Conservation (phyloP, 768 basidiomycete genomes). For the Boletus edulis region DNA sequence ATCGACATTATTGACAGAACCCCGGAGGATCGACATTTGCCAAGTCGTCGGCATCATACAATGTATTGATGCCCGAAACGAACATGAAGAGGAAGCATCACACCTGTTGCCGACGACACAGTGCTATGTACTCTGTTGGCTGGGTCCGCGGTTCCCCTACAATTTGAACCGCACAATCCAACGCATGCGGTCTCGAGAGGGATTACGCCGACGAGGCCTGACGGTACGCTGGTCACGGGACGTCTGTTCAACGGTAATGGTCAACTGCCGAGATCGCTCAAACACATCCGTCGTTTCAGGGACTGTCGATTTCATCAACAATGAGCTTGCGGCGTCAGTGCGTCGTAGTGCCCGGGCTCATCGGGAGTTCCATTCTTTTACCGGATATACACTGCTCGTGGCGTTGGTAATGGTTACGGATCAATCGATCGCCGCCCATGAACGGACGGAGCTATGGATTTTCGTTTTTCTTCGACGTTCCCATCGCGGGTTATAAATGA, state of each 20-base stretch:
- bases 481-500: no score
- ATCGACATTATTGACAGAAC: conserved; percentile 4
- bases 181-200: not conserved
- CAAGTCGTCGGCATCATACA: not conserved
- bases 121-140: conserved; percentile 5
- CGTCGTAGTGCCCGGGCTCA: not conserved
- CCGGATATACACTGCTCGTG: no score
- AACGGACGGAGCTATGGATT: no score
- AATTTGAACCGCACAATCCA: no score
- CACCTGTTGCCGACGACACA: not conserved
- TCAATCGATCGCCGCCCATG: no score
- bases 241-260: conserved; percentile 13
- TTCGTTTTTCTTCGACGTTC: no score
- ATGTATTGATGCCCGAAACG: not conserved
- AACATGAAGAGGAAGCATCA: not conserved
- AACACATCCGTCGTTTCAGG: conserved; percentile 30
- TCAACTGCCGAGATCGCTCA: conserved; percentile 22
- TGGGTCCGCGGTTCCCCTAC: not conserved
- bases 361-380: no score
- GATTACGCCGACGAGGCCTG: not conserved
- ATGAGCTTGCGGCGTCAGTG: not conserved
- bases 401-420: no score
- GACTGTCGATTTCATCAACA: conserved; percentile 16
- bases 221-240: not conserved
- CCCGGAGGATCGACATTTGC: not conserved